Base-by-base conservation (phyloP, 805 yeast species). In the Cyberlindnera xishuangbannaensis region DNA sequence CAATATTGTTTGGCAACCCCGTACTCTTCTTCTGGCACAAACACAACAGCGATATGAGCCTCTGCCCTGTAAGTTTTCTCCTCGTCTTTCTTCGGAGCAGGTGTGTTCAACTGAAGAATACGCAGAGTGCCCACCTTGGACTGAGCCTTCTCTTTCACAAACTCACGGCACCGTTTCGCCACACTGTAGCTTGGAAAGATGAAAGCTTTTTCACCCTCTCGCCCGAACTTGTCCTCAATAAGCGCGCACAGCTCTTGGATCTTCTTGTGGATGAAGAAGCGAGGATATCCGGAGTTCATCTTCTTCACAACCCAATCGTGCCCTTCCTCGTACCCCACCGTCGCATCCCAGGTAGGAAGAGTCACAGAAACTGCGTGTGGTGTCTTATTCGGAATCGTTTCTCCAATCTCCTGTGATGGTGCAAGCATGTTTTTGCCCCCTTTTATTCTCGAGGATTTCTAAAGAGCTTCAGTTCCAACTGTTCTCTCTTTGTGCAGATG, bases 341-440 rank as follows among this genome's bases (percentile, higher is more conserved):
- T 85, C 28, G 95, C 86, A 30, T 76, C 82, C 98, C 97, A 92
- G 0, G 95, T 83, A 7, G 98, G 98, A 21, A 90, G 67, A 2
- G 95, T 83, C 29, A 90, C 97, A 10, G 95, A 84, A 2, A 90
- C 95, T 0, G 97, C 96, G 58, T 92, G 97, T 3, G 81, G 78
- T 0, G 94, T 81, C 55, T 85, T 79, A 39, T 83, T 80, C 3
- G 98, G 97, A 38, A 92, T 88, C 2, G 95, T 76, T 13, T 73
- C 81, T 4, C 97, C 97, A 13, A 86, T 71, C 33, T 46, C 51
- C 37, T 52, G 55, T 2, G 55, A 51, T 20, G 54, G 54, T 4
- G 29, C n/a, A 7, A 25, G 19, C 42, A 43, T 41, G 9, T 17
- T 16, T 15, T 18, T 23, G 17, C 4, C 18, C 21, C 15, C 13